A percentile compares a stretch with the other conserved stretches of the same genome.
These are phyloP conservation scores for Penicillium sp. DNA, from an alignment of 2,329 filamentous ascomycete species.

Conservation along the genomic window DNA sequence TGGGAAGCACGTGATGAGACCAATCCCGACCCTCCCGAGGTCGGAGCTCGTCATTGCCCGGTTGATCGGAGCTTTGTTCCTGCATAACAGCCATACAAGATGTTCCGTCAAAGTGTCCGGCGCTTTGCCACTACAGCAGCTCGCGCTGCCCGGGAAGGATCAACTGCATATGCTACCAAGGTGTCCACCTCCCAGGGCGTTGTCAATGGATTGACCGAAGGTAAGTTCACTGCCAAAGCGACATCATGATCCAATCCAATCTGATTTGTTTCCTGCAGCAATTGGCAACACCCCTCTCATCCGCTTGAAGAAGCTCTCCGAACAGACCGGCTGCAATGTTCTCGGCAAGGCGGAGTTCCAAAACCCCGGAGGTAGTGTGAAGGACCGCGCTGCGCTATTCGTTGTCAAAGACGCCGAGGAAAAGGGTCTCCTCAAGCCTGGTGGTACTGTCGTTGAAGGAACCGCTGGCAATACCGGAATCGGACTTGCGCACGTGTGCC, in stretches of 20 bases:
- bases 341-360: conserved; percentile 98
- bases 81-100: conserved; percentile 39
- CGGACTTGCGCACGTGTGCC: conserved; percentile 93
- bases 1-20: conserved; percentile 24
- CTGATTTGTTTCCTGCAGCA: conserved; percentile 54
- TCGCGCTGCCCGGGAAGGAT: conserved; percentile 52
- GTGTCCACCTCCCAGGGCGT: conserved; percentile 80
- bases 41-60: conserved; percentile 9
- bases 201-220: conserved; percentile 76
- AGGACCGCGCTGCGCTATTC: conserved; percentile 93
- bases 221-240: conserved; percentile 50
- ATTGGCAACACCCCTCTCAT: conserved; percentile 98
- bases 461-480: conserved; percentile 98
- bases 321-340: conserved; percentile 88
- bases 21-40: conserved; percentile 28
- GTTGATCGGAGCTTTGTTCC: conserved; percentile 5
- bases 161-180: conserved; percentile 64
- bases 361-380: conserved; percentile 94
- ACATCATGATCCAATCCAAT: neutral
- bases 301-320: conserved; percentile 81
- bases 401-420: conserved; percentile 94
- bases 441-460: conserved; percentile 94
- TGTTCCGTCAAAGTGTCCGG: conserved; percentile 71
- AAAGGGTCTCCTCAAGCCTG: conserved; percentile 74
- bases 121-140: conserved; percentile 66